Base-by-base conservation (phyloP, 148 eudicot genomes). In the Rhododendron vialii region DNA sequence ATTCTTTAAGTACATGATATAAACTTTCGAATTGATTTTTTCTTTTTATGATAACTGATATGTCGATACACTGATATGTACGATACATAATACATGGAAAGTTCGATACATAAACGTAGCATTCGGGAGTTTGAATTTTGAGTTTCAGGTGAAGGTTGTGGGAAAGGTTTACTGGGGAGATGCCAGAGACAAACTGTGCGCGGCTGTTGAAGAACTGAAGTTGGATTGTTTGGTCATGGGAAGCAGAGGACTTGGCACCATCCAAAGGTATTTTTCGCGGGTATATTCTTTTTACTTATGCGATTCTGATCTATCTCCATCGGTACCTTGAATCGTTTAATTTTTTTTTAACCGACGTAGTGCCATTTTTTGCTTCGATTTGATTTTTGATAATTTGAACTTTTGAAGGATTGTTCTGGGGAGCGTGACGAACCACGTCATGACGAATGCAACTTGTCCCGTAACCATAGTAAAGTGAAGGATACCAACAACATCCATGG, bases 151-250 rank as follows among this genome's bases (percentile, higher is more conserved):
- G 75, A 85, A 36, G 7, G 88, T 87, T 8, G 74, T 86, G 2
- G 88, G 86, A 33, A 91, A 91, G 85, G 74, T 91, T 22, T 86
- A 87, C 84, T 91, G 92, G 92, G 93, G 93, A 82, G 93, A 91
- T 80, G 91, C 93, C 12, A 89, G 93, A 38, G 92, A 90, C 30
- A 91, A 90, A 61, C 80, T 91, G 71, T 91, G 92, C 76, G 92
- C 87, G 83, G 93, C 93, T 2, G 87, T 86, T 67, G 90, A 30
- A 41, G 81, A n/a, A 12, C 82, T 86, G 78, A 77, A 90, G 30
- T 73, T 91, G 22, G 89, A 86, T 85, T 71, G 85, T 82, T 71
- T 91, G 78, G 75, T 91, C 88, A 89, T 91, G 92, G 93, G 93
- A 86, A 90, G 93, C 80, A 86, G 93, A 87, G 93, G 93, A 84